Evolutionary conservation across 2,329 filamentous ascomycete species (phyloP), one percentile per base, ranked within the genome.

Genomic region (Colletotrichum tanaceti): DNA sequence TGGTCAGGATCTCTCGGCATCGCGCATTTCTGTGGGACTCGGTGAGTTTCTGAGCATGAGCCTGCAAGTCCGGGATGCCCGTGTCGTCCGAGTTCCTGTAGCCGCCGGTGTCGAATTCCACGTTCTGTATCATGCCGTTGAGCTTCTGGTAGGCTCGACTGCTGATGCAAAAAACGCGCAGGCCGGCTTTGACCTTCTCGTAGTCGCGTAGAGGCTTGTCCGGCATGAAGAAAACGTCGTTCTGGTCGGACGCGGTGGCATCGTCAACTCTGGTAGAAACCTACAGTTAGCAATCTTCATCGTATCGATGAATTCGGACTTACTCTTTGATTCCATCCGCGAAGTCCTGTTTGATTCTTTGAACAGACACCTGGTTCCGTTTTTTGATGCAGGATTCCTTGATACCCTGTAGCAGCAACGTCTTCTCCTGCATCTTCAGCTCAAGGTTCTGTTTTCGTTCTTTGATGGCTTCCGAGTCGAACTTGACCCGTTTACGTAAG

Each of bases 141-240:
- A 91, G 77, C 71, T 88, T 87, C 72, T 91, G 88, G 63, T 90
- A 91, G 0, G 85, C 88, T 57, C 85, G 80, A 53, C 85, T 86
- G 66, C 86, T 89, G 18, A 91, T 86, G 69, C 88, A 91, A 73
- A 90, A 91, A 2, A 91, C 88, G 0, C 87, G 85, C 1, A 91
- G 78, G 0, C 79, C 80, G 11, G 76, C 76, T 0, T 86, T 87
- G 9, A 90, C 81, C 50, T 86, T 77, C 0, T 86, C 82, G 61
- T 91, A 91, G 71, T 90, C 84, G 13, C 86, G 82, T 2, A 80
- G 50, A 6, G 89, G 84, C 32, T 83, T 0, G 4, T 46, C 55
- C 2, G 13, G 4, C 4, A n/a, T 4, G 16, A 16, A 35, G 22
- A 14, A 20, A 11, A 9, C 16, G 3, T n/a, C 22, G 1, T 32